These are phyloP conservation scores for Chytriomyces sp. DNA, from an alignment of 192 early-diverging fungal genomes.

Conservation along the genomic window DNA sequence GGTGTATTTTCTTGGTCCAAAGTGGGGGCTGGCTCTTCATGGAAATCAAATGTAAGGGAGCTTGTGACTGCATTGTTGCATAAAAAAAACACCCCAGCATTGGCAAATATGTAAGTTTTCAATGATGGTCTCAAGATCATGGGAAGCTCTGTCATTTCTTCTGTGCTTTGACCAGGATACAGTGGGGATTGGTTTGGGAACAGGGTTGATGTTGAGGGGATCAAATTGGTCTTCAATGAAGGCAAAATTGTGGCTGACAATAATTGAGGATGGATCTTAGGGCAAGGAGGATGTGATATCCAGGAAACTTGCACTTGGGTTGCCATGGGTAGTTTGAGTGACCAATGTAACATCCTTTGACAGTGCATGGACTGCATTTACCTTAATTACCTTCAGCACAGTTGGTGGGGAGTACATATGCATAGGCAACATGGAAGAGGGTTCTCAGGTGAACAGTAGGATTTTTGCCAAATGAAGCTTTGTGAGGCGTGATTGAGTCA, in stretches of 20 bases:
- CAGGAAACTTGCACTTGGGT: not conserved
- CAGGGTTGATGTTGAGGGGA: not conserved
- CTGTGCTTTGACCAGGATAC: not conserved
- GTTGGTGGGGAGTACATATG: too few species aligned
- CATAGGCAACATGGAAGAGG: too few species aligned
- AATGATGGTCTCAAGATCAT: not conserved
- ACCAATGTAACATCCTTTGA: not conserved
- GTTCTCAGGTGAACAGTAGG: not conserved
- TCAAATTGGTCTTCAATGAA: not conserved
- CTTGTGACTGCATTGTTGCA: too few species aligned
- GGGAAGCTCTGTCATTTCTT: too few species aligned
- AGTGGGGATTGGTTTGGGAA: not conserved
- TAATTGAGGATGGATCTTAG: not conserved
- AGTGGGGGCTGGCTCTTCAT: too few species aligned
- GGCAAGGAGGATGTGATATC: not conserved
- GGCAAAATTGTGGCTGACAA: not conserved
- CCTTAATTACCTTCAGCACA: too few species aligned
- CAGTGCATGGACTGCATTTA: too few species aligned
- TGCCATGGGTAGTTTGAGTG: conserved; percentile 14
- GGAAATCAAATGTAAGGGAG: too few species aligned
- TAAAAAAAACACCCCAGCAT: too few species aligned
- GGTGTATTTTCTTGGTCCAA: too few species aligned
- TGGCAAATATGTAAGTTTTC: not conserved
- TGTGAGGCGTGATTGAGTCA: not conserved
- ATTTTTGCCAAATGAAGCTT: not conserved